Evolutionary conservation across 441 rosid genomes (phyloP).

Genomic region (Adansonia rubrostipa): DNA sequence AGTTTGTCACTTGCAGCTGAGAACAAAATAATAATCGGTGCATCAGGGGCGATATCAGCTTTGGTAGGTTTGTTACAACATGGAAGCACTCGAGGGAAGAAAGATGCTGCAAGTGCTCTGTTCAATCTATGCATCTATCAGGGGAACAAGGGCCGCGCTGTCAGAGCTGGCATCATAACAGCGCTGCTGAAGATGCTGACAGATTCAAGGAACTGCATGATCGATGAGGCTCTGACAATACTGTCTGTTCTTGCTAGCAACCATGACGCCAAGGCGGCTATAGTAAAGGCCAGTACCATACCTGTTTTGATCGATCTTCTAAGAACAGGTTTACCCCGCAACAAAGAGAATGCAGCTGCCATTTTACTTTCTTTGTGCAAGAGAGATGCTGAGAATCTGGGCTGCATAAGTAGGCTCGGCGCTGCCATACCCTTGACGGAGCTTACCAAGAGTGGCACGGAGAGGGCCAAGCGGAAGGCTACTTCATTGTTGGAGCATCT

Average conservation of each 20-base stretch:
- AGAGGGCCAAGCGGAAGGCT: constrained; percentile 85
- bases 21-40: constrained; percentile 91
- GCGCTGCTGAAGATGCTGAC: constrained; percentile 72
- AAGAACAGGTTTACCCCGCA: constrained; percentile 63
- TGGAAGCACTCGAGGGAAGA: constrained; percentile 82
- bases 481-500: constrained; percentile 73
- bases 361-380: constrained; percentile 79
- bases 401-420: constrained; percentile 64
- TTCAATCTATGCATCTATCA: constrained; percentile 82
- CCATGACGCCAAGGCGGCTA: constrained; percentile 76
- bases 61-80: constrained; percentile 66
- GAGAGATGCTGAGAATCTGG: constrained; percentile 75
- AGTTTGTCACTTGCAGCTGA: constrained; percentile 84
- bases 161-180: constrained; percentile 72
- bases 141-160: constrained; percentile 87
- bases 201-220: constrained; percentile 61
- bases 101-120: constrained; percentile 91
- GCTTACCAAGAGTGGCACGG: constrained; percentile 70
- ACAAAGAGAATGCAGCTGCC: constrained; percentile 78
- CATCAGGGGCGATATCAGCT: constrained; percentile 87
- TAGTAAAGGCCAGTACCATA: constrained; percentile 64
- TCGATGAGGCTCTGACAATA: constrained; percentile 78
- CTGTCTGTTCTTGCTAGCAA: constrained; percentile 74
- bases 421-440: constrained; percentile 76
- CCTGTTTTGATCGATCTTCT: constrained; percentile 66